A percentile compares a stretch with the other conserved stretches of the same genome.
Conservation (phyloP, 2,329 filamentous ascomycete species). For the Beauveria brongniartii region DNA sequence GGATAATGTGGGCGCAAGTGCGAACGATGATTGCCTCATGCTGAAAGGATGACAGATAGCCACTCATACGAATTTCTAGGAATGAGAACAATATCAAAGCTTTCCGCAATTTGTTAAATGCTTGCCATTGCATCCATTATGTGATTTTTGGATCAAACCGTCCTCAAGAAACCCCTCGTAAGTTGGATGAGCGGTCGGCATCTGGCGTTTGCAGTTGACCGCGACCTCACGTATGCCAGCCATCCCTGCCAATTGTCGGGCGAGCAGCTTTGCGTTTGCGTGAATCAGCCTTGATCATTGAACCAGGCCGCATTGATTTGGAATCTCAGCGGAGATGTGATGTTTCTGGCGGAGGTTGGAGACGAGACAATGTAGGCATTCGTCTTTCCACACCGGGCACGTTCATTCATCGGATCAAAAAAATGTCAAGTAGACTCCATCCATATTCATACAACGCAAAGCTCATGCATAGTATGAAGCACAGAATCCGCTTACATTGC, state of each 20-base stretch:
- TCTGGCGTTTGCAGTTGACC: neutral
- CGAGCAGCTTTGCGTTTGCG: neutral
- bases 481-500: neutral
- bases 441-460: too few species aligned
- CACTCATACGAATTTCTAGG: constrained; percentile 3
- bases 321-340: neutral
- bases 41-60: neutral
- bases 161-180: too few species aligned
- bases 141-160: too few species aligned
- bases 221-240: neutral
- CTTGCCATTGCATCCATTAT: neutral
- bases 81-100: constrained; percentile 3
- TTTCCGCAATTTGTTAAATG: neutral
- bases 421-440: too few species aligned
- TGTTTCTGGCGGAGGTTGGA: neutral
- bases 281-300: neutral
- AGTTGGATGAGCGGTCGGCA: too few species aligned
- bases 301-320: neutral
- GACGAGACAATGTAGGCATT: neutral
- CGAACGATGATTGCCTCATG: constrained; percentile 3
- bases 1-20: neutral
- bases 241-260: neutral
- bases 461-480: neutral
- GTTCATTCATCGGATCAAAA: too few species aligned
- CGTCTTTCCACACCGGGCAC: neutral